Conservation (phyloP, 805 yeast species). For the Myxozyma kluyveri region DNA sequence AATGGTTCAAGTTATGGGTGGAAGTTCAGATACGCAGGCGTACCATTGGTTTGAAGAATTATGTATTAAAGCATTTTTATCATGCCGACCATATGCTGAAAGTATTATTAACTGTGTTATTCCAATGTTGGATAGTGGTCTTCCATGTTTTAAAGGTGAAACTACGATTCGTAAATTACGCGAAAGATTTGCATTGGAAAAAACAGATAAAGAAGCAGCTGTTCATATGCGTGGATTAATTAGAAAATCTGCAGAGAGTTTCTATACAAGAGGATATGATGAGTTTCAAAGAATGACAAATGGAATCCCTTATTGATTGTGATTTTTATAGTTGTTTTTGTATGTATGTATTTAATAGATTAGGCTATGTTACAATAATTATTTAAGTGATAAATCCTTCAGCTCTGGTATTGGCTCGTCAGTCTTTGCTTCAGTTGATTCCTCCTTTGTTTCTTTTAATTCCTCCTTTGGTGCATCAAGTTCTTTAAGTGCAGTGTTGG, state of each 20-base stretch:
- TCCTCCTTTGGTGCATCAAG: too few species aligned
- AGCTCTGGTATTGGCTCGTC: too few species aligned
- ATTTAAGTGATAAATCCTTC: too few species aligned
- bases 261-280: slow-evolving; percentile 91
- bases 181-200: slow-evolving; percentile 74
- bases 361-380: not conserved
- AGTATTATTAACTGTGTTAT: slow-evolving; percentile 76
- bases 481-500: slow-evolving; percentile 55
- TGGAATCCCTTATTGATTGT: slow-evolving; percentile 67
- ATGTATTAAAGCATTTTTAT: slow-evolving; percentile 87
- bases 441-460: too few species aligned
- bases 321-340: not conserved
- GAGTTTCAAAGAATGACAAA: slow-evolving; percentile 95
- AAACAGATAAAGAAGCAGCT: slow-evolving; percentile 83
- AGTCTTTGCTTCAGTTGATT: too few species aligned
- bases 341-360: not conserved
- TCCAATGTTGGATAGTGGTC: slow-evolving; percentile 92
- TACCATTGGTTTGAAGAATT: slow-evolving; percentile 92
- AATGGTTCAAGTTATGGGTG: slow-evolving; percentile 97
- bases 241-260: slow-evolving; percentile 76
- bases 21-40: slow-evolving; percentile 76
- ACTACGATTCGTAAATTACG: slow-evolving; percentile 78
- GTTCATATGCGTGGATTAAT: slow-evolving; percentile 70
- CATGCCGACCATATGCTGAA: slow-evolving; percentile 84
- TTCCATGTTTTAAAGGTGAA: slow-evolving; percentile 25